phyloP scores from a whole-genome alignment of 2,329 filamentous ascomycete genomes.

The Seiridium unicorne region DNA sequence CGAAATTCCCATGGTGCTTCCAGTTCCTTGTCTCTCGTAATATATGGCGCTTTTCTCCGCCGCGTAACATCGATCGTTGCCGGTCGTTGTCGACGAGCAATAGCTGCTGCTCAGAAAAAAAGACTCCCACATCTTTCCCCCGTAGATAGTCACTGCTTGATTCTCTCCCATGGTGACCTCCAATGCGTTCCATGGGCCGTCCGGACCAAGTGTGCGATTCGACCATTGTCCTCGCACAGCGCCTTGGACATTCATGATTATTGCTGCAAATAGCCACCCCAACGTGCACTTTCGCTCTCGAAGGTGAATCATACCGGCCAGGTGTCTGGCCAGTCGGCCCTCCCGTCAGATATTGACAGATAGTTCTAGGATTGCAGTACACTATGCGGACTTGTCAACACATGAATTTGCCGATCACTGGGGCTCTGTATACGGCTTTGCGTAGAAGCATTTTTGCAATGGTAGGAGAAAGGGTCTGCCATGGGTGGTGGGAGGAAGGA shows the following conservation, averaged over 20 bases:
- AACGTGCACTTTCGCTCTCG: background rate
- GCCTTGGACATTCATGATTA: background rate
- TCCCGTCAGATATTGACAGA: no score
- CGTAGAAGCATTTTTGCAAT: background rate
- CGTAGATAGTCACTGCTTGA: slow-evolving; percentile 17
- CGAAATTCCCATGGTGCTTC: background rate
- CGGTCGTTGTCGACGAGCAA: background rate
- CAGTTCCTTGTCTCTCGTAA: background rate
- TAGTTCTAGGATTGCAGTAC: no score
- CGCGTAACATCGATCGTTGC: background rate
- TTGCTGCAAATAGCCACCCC: background rate
- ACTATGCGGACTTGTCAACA: background rate
- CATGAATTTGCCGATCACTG: background rate
- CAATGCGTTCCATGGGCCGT: slow-evolving; percentile 28
- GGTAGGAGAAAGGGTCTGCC: background rate
- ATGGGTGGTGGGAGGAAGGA: background rate
- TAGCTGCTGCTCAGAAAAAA: slow-evolving; percentile 10
- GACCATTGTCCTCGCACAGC: background rate
- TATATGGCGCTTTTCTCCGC: background rate
- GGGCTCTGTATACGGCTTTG: background rate
- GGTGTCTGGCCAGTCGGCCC: no score
- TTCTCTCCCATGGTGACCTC: slow-evolving; percentile 12
- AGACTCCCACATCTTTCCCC: slow-evolving; percentile 18
- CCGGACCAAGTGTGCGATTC: slow-evolving; percentile 17
- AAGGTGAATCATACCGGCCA: no score